These are phyloP conservation scores for Flaveria floridana DNA, from an alignment of 140 eudicot species.

Conservation along the genomic window DNA sequence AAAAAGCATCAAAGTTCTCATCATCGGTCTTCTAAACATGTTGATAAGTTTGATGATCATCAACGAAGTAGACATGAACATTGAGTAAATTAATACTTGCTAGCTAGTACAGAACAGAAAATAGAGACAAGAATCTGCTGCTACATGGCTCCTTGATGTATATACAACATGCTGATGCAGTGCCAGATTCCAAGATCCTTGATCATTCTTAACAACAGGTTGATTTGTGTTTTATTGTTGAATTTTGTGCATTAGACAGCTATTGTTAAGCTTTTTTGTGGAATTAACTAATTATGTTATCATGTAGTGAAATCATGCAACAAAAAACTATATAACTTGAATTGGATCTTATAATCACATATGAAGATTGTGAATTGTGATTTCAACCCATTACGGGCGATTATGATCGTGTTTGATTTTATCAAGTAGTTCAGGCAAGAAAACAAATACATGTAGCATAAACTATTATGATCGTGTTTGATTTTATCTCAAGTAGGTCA, in stretches of 20 bases:
- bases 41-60: conserved; percentile 43
- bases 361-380: background rate
- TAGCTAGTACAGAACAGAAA: conserved; percentile 26
- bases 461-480: too few relatives aligned
- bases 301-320: conserved; percentile 15
- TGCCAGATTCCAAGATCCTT: conserved; percentile 31
- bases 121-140: conserved; percentile 32
- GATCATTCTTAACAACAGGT: conserved; percentile 21
- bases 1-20: conserved; percentile 45
- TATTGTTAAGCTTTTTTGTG: conserved; percentile 4
- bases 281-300: conserved; percentile 21
- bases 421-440: background rate
- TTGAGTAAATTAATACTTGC: conserved; percentile 17
- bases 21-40: conserved; percentile 42
- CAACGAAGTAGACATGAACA: conserved; percentile 40
- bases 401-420: background rate
- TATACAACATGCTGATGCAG: conserved; percentile 31
- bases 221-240: conserved; percentile 27
- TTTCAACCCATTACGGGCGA: background rate
- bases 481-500: background rate
- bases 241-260: conserved; percentile 40
- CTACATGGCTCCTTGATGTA: conserved; percentile 28
- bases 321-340: conserved; percentile 14
- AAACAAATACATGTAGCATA: background rate
- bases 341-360: conserved; percentile 7